Conservation (phyloP, 108 stramenopile species). For the Nannochloropsis oceanica region DNA sequence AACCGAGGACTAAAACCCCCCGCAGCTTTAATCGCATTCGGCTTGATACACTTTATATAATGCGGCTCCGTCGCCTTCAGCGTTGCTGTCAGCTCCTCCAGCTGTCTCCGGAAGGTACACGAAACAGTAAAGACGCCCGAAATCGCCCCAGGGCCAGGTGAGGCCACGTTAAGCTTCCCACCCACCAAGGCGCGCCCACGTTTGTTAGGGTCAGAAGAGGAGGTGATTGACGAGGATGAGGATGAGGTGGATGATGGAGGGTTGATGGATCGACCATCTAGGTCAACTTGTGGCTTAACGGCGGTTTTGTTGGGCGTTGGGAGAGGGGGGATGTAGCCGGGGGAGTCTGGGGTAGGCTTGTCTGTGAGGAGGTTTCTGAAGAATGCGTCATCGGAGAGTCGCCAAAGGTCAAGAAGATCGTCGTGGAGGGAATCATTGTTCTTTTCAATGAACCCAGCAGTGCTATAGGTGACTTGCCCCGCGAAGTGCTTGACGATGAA, state of each 20-base stretch:
- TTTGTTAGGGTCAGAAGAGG: neutral
- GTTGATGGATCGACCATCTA: neutral
- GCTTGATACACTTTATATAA: conserved; percentile 97
- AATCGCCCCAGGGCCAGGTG: neutral
- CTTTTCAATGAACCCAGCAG: conserved; percentile 24
- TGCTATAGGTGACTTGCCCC: conserved; percentile 22
- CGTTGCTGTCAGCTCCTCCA: conserved; percentile 43
- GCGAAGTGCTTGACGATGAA: conserved; percentile 88
- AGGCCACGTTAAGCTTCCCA: neutral
- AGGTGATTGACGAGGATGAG: neutral
- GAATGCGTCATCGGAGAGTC: neutral
- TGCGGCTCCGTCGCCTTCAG: conserved; percentile 94
- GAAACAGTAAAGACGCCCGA: conserved; percentile 9
- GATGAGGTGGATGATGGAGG: neutral
- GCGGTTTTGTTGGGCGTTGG: neutral
- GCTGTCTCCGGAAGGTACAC: conserved; percentile 47
- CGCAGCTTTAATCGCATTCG: conserved; percentile 38
- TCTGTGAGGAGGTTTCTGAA: neutral
- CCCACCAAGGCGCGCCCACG: neutral
- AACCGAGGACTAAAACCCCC: conserved; percentile 19
- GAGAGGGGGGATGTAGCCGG: neutral
- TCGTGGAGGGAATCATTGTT: conserved; percentile 43
- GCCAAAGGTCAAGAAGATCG: conserved; percentile 29
- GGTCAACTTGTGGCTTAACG: neutral
- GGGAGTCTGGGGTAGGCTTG: neutral